A percentile compares a stretch with the other conserved stretches of the same genome.
Conservation (phyloP, 148 eudicot genomes). For the Nepenthes gracilis region DNA sequence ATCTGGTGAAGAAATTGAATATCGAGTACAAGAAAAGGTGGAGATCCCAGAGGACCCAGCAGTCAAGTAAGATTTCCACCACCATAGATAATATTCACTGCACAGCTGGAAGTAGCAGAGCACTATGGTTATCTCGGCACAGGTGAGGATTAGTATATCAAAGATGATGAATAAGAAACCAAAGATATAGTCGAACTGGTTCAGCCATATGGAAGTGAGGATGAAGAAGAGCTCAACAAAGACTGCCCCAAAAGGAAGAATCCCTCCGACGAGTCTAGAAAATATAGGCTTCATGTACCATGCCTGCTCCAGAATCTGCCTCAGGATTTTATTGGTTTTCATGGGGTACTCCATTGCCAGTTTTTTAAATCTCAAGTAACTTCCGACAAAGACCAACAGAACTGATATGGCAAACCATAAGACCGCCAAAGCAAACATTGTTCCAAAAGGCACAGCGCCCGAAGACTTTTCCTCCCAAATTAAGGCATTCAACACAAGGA, state of each 20-base stretch:
- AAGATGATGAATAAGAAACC: constrained; percentile 42
- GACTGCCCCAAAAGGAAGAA: constrained; percentile 42
- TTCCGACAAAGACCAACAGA: constrained; percentile 40
- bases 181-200: constrained; percentile 48
- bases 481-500: constrained; percentile 28
- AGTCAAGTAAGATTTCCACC: constrained; percentile 48
- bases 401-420: constrained; percentile 45
- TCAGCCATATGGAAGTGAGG: constrained; percentile 44
- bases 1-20: constrained; percentile 40
- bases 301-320: constrained; percentile 36
- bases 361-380: constrained; percentile 39
- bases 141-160: constrained; percentile 33
- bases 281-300: constrained; percentile 46
- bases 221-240: constrained; percentile 48
- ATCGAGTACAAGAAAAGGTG: constrained; percentile 43
- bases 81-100: constrained; percentile 45
- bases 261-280: constrained; percentile 37
- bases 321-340: constrained; percentile 37
- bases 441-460: constrained; percentile 44
- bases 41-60: constrained; percentile 45
- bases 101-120: constrained; percentile 53
- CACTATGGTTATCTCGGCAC: constrained; percentile 41
- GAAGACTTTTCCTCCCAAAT: constrained; percentile 47
- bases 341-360: constrained; percentile 36
- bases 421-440: constrained; percentile 35